phyloP scores from a whole-genome alignment of 345 rosid species.

The Iberis pinnata region DNA sequence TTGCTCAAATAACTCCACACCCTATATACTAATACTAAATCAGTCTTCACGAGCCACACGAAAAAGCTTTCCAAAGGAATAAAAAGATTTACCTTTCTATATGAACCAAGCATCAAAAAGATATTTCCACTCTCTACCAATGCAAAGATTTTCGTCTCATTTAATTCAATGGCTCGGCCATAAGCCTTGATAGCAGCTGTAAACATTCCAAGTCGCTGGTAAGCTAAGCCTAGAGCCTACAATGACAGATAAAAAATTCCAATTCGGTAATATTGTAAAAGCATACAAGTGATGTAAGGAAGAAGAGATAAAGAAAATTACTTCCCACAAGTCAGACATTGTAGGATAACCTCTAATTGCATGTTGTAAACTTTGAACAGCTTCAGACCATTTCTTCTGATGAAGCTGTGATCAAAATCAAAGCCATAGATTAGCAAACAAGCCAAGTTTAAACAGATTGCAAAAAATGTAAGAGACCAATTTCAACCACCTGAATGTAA shows the following conservation, averaged over 20 bases:
- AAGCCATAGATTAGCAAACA: background rate
- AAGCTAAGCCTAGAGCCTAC: conserved; percentile 89
- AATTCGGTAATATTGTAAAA: too few species aligned
- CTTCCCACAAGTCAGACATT: conserved; percentile 86
- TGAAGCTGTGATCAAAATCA: conserved; percentile 35
- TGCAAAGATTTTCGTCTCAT: conserved; percentile 55
- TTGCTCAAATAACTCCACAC: conserved; percentile 69
- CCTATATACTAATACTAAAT: conserved; percentile 43
- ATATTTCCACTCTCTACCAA: conserved; percentile 85
- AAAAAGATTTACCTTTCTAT: conserved; percentile 54
- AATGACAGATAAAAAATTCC: conserved; percentile 5
- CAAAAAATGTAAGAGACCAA: background rate
- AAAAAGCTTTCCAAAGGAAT: conserved; percentile 7
- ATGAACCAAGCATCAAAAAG: conserved; percentile 82
- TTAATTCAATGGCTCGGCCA: conserved; percentile 81
- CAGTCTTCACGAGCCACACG: conserved; percentile 12
- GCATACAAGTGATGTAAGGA: too few species aligned
- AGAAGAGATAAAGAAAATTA: conserved; percentile 27
- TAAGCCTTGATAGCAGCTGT: conserved; percentile 96
- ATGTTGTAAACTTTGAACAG: conserved; percentile 82
- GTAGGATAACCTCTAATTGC: conserved; percentile 89
- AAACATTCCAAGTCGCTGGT: conserved; percentile 89
- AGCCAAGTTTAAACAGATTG: background rate
- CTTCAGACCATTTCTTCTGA: conserved; percentile 77
- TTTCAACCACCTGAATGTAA: conserved; percentile 52